Evolutionary conservation across 352 stramenopile genomes (phyloP), one percentile per base, ranked within the genome.

Genomic region (Phytopythium boreale): DNA sequence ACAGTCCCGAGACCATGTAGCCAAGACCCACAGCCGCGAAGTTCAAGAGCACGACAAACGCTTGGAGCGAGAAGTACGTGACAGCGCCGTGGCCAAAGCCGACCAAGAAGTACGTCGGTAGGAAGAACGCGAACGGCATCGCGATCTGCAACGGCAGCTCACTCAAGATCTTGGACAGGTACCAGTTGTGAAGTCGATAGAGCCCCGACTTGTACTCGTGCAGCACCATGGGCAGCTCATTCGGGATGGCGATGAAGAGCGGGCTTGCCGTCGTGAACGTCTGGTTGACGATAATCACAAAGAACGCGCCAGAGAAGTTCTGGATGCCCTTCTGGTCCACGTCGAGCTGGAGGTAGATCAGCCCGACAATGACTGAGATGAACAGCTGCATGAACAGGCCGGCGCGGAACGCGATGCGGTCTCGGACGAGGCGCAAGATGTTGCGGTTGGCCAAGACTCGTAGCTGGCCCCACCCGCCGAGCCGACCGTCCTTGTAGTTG

Each of bases 301-400:
- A 88, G 51, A 87, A 73, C 0, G 63, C 72, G 12, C 78, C 72
- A 0, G 69, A 57, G 51, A 82, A 87, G 51, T 74, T 73, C 41
- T 87, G 76, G 22, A 87, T 74, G 12, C 58, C 72, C 0, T 41
- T 70, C 36, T 87, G 78, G 36, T 56, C 52, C 4, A 83, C 26
- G 14, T 77, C 56, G 15, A 89, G 62, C 56, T 83, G 68, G 26
- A 82, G 39, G 66, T 77, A 88, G 46, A 89, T 72, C 0, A 89
- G 59, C 0, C 74, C 76, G 29, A 83, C 61, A 20, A 88, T 58
- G 14, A 79, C 22, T 0, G 70, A 56, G 34, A 85, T 69, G 44
- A 84, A 70, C 24, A 88, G 46, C 24, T 67, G 62, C 55, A 60
- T 47, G 46, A 63, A 56, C 19, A 77, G 37, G 19, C 55, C 53